phyloP scores from a whole-genome alignment of 495 filamentous ascomycete species.

The Astrothelium subdiscretum region DNA sequence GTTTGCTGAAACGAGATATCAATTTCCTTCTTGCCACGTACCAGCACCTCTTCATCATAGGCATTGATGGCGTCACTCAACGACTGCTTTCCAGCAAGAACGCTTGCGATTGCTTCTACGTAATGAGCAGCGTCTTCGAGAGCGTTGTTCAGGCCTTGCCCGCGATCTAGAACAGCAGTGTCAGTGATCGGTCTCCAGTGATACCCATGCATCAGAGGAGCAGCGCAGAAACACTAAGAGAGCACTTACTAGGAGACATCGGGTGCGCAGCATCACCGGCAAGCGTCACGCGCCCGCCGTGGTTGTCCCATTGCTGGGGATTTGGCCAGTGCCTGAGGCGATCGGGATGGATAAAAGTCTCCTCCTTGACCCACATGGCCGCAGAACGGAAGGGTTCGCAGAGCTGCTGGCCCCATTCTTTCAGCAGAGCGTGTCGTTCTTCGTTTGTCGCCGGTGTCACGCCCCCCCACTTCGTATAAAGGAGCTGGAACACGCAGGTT shows the following conservation, averaged over 20 bases:
- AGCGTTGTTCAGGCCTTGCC: constrained; percentile 5
- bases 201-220: no score
- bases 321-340: constrained; percentile 4
- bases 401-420: constrained; percentile 2
- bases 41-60: constrained; percentile 4
- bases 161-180: not conserved
- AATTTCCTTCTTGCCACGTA: constrained; percentile 1
- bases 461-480: constrained; percentile 8
- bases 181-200: no score
- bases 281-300: not conserved
- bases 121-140: constrained; percentile 1
- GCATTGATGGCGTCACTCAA: not conserved
- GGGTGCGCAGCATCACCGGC: constrained; percentile 5
- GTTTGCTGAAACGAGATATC: not conserved
- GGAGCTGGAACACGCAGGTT: constrained; percentile 31
- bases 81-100: not conserved
- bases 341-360: constrained; percentile 11
- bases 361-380: constrained; percentile 9
- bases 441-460: constrained; percentile 17
- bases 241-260: constrained; percentile 4
- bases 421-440: constrained; percentile 14
- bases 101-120: not conserved
- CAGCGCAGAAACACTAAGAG: not conserved
- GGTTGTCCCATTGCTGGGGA: constrained; percentile 1
- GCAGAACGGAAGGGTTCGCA: constrained; percentile 12